phyloP scores from a whole-genome alignment of 1,139 yeast species.

The Meyerozyma smithsonii region DNA sequence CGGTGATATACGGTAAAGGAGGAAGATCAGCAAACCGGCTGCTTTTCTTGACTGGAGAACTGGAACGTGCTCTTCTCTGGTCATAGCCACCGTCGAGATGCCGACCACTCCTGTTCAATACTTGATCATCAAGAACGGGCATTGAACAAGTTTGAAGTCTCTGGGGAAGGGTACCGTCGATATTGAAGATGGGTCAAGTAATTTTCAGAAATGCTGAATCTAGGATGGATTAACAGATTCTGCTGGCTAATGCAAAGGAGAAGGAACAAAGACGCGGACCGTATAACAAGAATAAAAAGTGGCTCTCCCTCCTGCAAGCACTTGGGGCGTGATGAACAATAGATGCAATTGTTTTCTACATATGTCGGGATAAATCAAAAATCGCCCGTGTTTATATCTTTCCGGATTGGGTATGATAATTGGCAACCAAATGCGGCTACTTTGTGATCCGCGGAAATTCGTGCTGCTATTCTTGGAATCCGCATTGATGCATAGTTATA shows the following conservation, averaged over 20 bases:
- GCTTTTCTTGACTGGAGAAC: slow-evolving; percentile 10
- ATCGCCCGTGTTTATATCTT: neutral
- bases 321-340: slow-evolving; percentile 1
- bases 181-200: too few relatives aligned
- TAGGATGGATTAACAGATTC: neutral
- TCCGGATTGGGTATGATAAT: neutral
- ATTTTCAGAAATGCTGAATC: neutral
- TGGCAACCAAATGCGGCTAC: neutral
- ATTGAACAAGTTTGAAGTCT: neutral
- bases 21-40: slow-evolving; percentile 1
- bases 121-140: slow-evolving; percentile 1
- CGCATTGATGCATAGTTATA: too few relatives aligned
- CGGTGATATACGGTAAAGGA: neutral
- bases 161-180: too few relatives aligned
- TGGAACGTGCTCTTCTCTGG: slow-evolving; percentile 11
- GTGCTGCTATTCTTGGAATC: neutral
- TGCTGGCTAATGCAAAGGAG: neutral
- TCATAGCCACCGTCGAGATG: slow-evolving; percentile 6
- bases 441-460: neutral
- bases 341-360: neutral
- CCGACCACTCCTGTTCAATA: neutral
- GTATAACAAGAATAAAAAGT: neutral
- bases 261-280: neutral
- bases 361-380: neutral
- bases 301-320: neutral